Percentiles rank a stretch among this genome's conserved stretches.
These are phyloP conservation scores for Sclerotinia nivalis DNA, from an alignment of 2,329 filamentous ascomycete species.

Conservation along the genomic window DNA sequence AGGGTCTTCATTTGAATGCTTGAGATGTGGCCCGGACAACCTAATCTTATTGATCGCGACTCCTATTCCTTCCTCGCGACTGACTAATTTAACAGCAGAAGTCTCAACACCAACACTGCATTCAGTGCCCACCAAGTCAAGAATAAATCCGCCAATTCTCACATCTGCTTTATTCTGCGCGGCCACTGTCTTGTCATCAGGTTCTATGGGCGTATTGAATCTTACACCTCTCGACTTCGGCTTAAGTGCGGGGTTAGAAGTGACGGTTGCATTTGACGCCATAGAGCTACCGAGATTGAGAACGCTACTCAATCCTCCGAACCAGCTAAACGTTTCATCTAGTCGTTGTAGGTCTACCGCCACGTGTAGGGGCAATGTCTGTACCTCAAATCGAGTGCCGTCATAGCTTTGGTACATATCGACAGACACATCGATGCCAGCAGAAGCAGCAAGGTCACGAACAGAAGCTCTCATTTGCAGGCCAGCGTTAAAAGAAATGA, in stretches of 20 bases:
- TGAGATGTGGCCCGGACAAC: conserved; percentile 68
- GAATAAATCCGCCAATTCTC: conserved; percentile 72
- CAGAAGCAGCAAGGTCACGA: conserved; percentile 57
- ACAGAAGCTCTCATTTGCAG: conserved; percentile 60
- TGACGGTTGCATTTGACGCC: conserved; percentile 65
- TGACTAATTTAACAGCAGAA: conserved; percentile 78
- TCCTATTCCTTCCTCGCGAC: conserved; percentile 70
- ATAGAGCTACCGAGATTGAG: conserved; percentile 86
- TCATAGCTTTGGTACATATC: conserved; percentile 51
- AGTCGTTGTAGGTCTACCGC: conserved; percentile 76
- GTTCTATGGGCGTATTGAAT: conserved; percentile 53
- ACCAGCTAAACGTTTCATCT: conserved; percentile 84
- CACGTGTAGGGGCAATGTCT: conserved; percentile 75
- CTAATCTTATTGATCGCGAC: conserved; percentile 75
- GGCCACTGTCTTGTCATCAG: conserved; percentile 36
- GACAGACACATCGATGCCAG: conserved; percentile 59
- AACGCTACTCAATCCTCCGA: conserved; percentile 89
- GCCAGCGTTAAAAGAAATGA: conserved; percentile 61
- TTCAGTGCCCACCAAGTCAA: conserved; percentile 75
- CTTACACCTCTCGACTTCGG: conserved; percentile 57
- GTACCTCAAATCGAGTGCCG: conserved; percentile 59
- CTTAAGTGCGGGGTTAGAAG: conserved; percentile 42
- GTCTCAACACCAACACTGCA: conserved; percentile 75
- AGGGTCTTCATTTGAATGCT: conserved; percentile 54
- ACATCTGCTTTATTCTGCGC: conserved; percentile 66